A percentile compares a stretch with the other conserved stretches of the same genome.
Conservation (phyloP, 2,329 filamentous ascomycete genomes). For the Fusarium circinatum region DNA sequence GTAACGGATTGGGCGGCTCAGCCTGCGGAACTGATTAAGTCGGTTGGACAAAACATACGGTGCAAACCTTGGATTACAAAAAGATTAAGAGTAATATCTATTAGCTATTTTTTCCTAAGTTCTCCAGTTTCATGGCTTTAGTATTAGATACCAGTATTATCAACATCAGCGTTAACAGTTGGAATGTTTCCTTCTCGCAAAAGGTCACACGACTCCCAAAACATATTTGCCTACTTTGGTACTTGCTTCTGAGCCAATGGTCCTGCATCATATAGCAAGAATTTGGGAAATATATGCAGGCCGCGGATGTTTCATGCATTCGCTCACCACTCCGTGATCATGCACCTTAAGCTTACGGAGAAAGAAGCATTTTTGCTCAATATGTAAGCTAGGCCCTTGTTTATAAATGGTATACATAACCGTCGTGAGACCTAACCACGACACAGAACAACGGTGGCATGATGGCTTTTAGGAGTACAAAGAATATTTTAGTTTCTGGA, state of each 20-base stretch:
- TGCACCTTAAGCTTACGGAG: not conserved
- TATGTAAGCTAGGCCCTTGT: conserved; percentile 3
- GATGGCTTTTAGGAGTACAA: conserved; percentile 10
- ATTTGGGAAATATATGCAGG: not conserved
- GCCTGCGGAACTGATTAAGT: not conserved
- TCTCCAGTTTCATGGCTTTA: not conserved
- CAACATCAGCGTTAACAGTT: not conserved
- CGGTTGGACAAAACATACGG: conserved; percentile 4
- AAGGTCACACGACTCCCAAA: not conserved
- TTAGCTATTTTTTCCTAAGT: conserved; percentile 11
- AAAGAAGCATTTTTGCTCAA: not conserved
- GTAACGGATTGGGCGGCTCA: conserved; percentile 2
- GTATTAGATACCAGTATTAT: conserved; percentile 9
- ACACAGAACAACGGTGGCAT: conserved; percentile 3
- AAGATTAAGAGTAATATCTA: conserved; percentile 29
- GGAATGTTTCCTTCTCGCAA: not conserved
- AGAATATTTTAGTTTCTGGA: conserved; percentile 41
- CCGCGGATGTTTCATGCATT: conserved; percentile 6
- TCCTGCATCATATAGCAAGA: not conserved
- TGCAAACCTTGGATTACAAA: conserved; percentile 3
- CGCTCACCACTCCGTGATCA: conserved; percentile 15
- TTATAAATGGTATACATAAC: conserved; percentile 8
- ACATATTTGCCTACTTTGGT: not conserved
- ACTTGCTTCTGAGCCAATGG: not conserved
- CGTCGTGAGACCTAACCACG: not conserved